Base-by-base conservation (phyloP, 2,329 filamentous ascomycete genomes). In the Colletotrichum limetticola region DNA sequence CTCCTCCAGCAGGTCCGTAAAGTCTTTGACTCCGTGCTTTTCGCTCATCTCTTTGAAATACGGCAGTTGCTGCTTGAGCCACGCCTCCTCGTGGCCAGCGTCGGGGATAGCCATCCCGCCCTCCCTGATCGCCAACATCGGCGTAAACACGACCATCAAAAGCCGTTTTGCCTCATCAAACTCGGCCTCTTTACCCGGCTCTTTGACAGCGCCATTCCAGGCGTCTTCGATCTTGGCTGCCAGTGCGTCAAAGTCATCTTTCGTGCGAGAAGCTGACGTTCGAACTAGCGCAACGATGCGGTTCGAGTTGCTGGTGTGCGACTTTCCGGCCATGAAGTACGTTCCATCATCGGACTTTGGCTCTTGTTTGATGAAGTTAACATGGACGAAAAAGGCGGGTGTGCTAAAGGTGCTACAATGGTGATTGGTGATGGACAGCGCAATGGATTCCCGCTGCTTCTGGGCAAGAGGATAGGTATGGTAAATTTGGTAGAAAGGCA, bases 241-340 rank as follows among this genome's bases (percentile, higher is more conserved):
- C 19, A 71, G 56, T 4, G 12, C 28, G 35, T 72, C 69, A 14
- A 59, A 72, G 53, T 72, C 65, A 6, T 53, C 52, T 8, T 68
- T 72, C 6, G 37, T 68, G 5, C 65, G 37, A 12, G 24, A 58
- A 16, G 52, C 26, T 0, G 65, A 72, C 7, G 65, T 63, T 4
- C 69, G 58, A 7, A 68, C 69, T 4, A 53, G 7, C 24, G 35
- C 65, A 9, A 68, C 8, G 3, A 72, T 59, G 14, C 65, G 52
- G 11, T 63, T 72, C 0, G 42, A 63, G 28, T 53, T 68, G 22
- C 19, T 22, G 4, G 65, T 24, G 35, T 63, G 65, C 24, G 52
- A 53, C 24, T 64, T 72, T 14, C 37, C 65, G 11, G 52, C 69
- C 58, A 72, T 52, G 52, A 72, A 68, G 7, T 68, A 68, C 4